Evolutionary conservation across 1,284 basidiomycete genomes (phyloP).

Genomic region (Austroboletus novae-zelandiae): DNA sequence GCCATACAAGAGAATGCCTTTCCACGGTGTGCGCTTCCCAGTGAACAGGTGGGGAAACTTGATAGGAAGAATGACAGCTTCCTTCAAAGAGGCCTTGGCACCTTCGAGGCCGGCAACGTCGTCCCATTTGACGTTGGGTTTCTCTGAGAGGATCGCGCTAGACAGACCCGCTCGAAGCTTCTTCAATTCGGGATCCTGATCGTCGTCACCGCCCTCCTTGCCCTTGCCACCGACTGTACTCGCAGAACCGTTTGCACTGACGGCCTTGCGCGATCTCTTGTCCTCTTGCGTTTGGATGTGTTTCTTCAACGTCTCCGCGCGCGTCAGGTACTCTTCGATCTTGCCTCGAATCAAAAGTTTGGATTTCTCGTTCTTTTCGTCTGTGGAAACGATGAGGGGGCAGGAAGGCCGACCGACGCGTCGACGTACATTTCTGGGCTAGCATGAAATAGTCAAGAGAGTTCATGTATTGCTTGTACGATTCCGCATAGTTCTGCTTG

Average conservation of each 20-base stretch:
- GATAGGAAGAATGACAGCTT: constrained; percentile 98
- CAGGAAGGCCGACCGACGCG: not conserved
- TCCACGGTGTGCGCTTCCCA: constrained; percentile 97
- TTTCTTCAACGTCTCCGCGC: constrained; percentile 92
- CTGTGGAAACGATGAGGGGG: constrained; percentile 40
- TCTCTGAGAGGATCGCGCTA: constrained; percentile 90
- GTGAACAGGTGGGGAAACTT: constrained; percentile 99
- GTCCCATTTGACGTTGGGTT: constrained; percentile 96
- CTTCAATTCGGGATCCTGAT: constrained; percentile 90
- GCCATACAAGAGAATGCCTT: constrained; percentile 93
- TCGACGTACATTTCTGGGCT: constrained; percentile 54
- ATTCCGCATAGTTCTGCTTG: constrained; percentile 92
- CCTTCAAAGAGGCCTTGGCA: constrained; percentile 95
- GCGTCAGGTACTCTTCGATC: constrained; percentile 88
- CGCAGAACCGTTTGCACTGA: constrained; percentile 74
- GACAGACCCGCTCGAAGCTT: constrained; percentile 89
- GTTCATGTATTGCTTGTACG: constrained; percentile 94
- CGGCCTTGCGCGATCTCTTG: constrained; percentile 71
- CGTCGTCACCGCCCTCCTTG: constrained; percentile 68
- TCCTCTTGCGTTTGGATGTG: constrained; percentile 68
- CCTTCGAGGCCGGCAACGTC: constrained; percentile 95
- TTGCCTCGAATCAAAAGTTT: constrained; percentile 87
- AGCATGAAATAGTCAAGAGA: constrained; percentile 98
- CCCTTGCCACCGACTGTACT: constrained; percentile 64
- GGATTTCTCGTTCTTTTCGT: constrained; percentile 96